Evolutionary conservation across 176 grass and related monocot genomes (phyloP).

Genomic region (Puya raimondii): DNA sequence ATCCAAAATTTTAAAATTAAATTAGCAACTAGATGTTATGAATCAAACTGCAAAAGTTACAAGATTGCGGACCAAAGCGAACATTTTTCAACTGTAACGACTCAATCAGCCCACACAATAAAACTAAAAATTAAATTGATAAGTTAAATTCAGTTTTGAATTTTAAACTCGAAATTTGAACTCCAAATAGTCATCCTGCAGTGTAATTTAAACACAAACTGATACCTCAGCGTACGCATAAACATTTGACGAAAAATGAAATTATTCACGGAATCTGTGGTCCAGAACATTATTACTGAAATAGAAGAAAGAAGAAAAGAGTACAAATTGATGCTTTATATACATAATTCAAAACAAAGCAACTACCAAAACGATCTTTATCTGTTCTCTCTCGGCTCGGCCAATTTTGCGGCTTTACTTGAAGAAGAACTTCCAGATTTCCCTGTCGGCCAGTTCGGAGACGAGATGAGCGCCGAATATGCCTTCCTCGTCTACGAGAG

Average conservation of each 20-base stretch:
- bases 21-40: too few relatives aligned
- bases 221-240: neutral
- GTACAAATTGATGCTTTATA: slow-evolving; percentile 7
- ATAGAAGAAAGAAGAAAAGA: slow-evolving; percentile 1
- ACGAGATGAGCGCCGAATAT: slow-evolving; percentile 48
- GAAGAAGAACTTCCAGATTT: slow-evolving; percentile 90
- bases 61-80: too few relatives aligned
- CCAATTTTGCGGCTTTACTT: slow-evolving; percentile 24
- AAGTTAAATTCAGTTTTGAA: too few relatives aligned
- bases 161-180: neutral
- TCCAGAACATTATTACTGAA: neutral
- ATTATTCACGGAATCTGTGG: neutral
- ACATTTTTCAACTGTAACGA: too few relatives aligned
- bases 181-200: neutral
- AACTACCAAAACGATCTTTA: neutral
- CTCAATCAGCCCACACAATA: too few relatives aligned
- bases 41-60: too few relatives aligned
- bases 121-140: too few relatives aligned
- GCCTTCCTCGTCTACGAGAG: slow-evolving; percentile 62
- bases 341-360: neutral
- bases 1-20: too few relatives aligned
- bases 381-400: neutral
- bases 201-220: neutral
- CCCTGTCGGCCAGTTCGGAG: slow-evolving; percentile 44
- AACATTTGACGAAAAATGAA: neutral